A percentile compares a stretch with the other conserved stretches of the same genome.
phyloP scores from a whole-genome alignment of 2,329 filamentous ascomycete species.

The Pestalotiopsis sp. region DNA sequence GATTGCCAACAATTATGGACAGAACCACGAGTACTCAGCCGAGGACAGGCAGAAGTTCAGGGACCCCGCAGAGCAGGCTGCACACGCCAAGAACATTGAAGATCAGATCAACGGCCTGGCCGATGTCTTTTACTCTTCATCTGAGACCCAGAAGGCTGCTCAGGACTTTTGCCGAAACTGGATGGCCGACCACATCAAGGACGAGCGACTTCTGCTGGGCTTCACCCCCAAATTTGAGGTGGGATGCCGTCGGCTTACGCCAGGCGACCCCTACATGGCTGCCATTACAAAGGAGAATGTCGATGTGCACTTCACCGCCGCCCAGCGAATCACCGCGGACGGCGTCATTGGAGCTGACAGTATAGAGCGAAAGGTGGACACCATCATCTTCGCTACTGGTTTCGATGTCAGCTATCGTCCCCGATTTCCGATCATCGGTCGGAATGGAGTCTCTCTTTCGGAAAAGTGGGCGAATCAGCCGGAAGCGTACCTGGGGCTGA shows the following conservation, averaged over 20 bases:
- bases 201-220: neutral
- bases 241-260: neutral
- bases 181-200: neutral
- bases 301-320: neutral
- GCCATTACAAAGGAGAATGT: neutral
- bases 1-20: neutral
- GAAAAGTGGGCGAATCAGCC: neutral
- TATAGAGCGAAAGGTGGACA: neutral
- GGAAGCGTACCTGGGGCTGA: neutral
- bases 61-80: neutral
- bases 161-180: neutral
- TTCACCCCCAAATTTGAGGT: neutral
- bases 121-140: neutral
- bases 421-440: slow-evolving; percentile 1
- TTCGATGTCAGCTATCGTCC: neutral
- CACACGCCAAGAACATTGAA: neutral
- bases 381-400: neutral
- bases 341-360: neutral
- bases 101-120: neutral
- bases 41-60: neutral
- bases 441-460: neutral
- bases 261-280: neutral
- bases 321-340: neutral
- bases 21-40: neutral
- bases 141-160: neutral